A percentile compares a stretch with the other conserved stretches of the same genome.
Conservation (phyloP, 2,329 filamentous ascomycete genomes). For the Blastomyces emzantsi region DNA sequence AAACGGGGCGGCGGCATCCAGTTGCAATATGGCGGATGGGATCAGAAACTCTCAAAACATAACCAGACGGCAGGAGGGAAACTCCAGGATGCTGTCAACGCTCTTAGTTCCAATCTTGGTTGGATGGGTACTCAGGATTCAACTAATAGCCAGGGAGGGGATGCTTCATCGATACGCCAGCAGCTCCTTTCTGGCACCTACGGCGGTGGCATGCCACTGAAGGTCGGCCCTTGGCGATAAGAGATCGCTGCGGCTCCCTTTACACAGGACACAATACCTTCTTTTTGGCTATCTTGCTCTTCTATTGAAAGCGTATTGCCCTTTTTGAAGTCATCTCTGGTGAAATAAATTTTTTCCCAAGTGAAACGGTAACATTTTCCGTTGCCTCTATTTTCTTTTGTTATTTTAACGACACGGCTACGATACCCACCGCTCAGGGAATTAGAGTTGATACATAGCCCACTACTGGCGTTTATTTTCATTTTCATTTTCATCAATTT, state of each 20-base stretch:
- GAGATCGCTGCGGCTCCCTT: neutral
- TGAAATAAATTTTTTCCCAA: neutral
- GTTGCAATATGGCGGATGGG: slow-evolving; percentile 85
- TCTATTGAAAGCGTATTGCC: slow-evolving; percentile 5
- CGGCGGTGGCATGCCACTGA: slow-evolving; percentile 45
- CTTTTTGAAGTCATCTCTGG: slow-evolving; percentile 4
- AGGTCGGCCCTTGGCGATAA: slow-evolving; percentile 48
- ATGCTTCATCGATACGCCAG: slow-evolving; percentile 44
- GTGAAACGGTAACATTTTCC: slow-evolving; percentile 1
- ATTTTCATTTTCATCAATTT: slow-evolving; percentile 19
- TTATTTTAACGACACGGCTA: slow-evolving; percentile 35
- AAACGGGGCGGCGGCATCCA: slow-evolving; percentile 88
- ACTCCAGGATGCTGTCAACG: slow-evolving; percentile 68
- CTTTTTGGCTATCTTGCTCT: neutral
- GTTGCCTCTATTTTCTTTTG: slow-evolving; percentile 5
- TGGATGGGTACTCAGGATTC: slow-evolving; percentile 55
- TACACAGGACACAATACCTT: neutral
- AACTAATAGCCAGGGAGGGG: slow-evolving; percentile 26
- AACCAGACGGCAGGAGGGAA: slow-evolving; percentile 78
- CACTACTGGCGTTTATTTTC: slow-evolving; percentile 29
- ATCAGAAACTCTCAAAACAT: slow-evolving; percentile 76
- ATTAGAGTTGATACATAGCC: slow-evolving; percentile 8
- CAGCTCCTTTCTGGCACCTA: slow-evolving; percentile 51
- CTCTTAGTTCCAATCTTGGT: slow-evolving; percentile 63
- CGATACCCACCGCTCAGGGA: slow-evolving; percentile 31